These are phyloP conservation scores for Aspergillus coremiiformis DNA, from an alignment of 495 filamentous ascomycete genomes.

Conservation along the genomic window DNA sequence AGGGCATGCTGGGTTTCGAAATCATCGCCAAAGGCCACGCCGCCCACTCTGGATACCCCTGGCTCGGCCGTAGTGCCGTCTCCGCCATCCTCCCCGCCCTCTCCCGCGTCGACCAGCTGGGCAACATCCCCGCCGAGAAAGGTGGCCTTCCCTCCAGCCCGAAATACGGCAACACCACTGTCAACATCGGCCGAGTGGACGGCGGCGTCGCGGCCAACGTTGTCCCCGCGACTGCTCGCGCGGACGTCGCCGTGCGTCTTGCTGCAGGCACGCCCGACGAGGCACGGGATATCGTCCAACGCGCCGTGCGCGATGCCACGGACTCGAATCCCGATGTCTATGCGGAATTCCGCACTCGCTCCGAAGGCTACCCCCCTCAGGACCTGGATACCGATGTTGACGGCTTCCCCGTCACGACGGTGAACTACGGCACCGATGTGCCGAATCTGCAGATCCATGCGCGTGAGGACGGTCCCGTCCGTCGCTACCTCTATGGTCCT, in stretches of 20 bases:
- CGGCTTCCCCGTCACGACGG: slow-evolving; percentile 70
- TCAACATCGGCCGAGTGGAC: slow-evolving; percentile 72
- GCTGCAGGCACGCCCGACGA: slow-evolving; percentile 59
- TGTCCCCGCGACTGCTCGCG: slow-evolving; percentile 64
- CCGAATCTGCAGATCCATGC: slow-evolving; percentile 53
- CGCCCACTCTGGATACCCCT: slow-evolving; percentile 84
- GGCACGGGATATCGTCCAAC: slow-evolving; percentile 43
- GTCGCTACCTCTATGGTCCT: slow-evolving; percentile 81
- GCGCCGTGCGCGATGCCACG: slow-evolving; percentile 53
- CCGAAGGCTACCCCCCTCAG: slow-evolving; percentile 62
- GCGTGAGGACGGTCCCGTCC: slow-evolving; percentile 38
- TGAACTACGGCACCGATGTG: slow-evolving; percentile 92
- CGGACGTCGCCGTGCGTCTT: slow-evolving; percentile 61
- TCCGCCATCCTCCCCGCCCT: slow-evolving; percentile 65
- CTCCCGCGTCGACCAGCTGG: slow-evolving; percentile 50
- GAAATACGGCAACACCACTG: slow-evolving; percentile 75
- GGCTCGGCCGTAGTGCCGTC: slow-evolving; percentile 73
- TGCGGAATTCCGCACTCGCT: slow-evolving; percentile 42
- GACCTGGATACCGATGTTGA: slow-evolving; percentile 72
- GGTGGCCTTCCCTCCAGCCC: slow-evolving; percentile 61
- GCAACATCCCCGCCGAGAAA: slow-evolving; percentile 28
- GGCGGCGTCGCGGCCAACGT: slow-evolving; percentile 88
- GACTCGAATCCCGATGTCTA: slow-evolving; percentile 50
- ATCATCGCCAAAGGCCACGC: slow-evolving; percentile 66
- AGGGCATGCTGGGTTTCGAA: slow-evolving; percentile 62